phyloP scores from a whole-genome alignment of 768 basidiomycete species.

The Tulasnella sp. region DNA sequence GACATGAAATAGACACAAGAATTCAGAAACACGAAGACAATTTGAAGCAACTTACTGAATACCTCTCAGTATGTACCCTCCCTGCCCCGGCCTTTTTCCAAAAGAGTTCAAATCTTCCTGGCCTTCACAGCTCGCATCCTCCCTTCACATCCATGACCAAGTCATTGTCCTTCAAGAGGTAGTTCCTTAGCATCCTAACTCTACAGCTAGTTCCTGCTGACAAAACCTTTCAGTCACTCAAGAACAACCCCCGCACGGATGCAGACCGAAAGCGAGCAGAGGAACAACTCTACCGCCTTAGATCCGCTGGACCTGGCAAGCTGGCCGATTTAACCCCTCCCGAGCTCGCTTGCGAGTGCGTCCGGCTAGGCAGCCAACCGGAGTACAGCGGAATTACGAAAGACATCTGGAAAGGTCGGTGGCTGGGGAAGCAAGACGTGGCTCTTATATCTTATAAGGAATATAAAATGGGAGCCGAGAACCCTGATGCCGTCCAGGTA shows the following conservation, averaged over 20 bases:
- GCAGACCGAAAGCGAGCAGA: too few species aligned
- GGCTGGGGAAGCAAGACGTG: neutral
- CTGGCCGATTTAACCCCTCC: neutral
- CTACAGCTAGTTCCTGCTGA: too few species aligned
- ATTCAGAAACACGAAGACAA: neutral
- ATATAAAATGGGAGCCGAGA: too few species aligned
- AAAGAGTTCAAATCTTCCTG: too few species aligned
- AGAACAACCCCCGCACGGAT: too few species aligned
- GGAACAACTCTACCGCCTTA: neutral
- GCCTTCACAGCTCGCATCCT: too few species aligned
- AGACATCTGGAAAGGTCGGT: slow-evolving; percentile 16
- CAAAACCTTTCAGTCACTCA: too few species aligned
- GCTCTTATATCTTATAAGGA: slow-evolving; percentile 1
- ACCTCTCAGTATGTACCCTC: neutral
- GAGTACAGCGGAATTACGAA: neutral
- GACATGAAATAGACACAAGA: neutral
- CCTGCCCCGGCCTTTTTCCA: too few species aligned
- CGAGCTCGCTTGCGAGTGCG: neutral
- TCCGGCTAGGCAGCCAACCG: neutral
- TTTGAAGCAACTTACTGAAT: neutral
- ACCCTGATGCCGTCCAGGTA: neutral
- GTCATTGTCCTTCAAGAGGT: too few species aligned
- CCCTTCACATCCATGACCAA: too few species aligned
- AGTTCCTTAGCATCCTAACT: too few species aligned
- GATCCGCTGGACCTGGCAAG: neutral